A percentile compares a stretch with the other conserved stretches of the same genome.
Conservation (phyloP, 1,284 basidiomycete species). For the Amylostereum areolatum region DNA sequence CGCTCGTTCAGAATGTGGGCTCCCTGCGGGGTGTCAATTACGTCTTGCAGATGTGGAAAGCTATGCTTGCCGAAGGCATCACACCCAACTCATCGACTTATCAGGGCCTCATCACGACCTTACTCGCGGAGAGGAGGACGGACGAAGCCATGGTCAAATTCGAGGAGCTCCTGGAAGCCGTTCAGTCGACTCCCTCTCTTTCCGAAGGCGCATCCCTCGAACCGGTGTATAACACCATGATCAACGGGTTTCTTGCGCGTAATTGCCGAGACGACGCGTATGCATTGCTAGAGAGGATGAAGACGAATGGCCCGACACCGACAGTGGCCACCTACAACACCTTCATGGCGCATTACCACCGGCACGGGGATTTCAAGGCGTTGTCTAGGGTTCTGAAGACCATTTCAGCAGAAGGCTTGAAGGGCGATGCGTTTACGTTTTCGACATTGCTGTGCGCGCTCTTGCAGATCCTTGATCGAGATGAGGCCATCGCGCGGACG, state of each 20-base stretch:
- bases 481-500: constrained; percentile 59
- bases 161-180: constrained; percentile 34
- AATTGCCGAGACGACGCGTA: constrained; percentile 37
- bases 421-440: constrained; percentile 75
- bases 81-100: constrained; percentile 52
- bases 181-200: not conserved
- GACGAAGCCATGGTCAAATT: constrained; percentile 46
- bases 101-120: constrained; percentile 51
- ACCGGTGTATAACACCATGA: constrained; percentile 56
- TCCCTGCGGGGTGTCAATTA: constrained; percentile 38
- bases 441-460: constrained; percentile 75
- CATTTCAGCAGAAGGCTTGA: constrained; percentile 46
- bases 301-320: constrained; percentile 46
- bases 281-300: constrained; percentile 43
- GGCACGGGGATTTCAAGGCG: constrained; percentile 51
- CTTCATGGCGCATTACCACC: constrained; percentile 60
- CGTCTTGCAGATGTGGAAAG: constrained; percentile 49
- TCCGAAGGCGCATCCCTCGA: constrained; percentile 20
- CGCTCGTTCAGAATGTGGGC: constrained; percentile 56
- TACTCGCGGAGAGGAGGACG: constrained; percentile 42
- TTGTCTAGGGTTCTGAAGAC: constrained; percentile 50
- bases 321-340: constrained; percentile 78
- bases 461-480: constrained; percentile 51
- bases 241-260: constrained; percentile 52
- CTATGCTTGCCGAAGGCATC: constrained; percentile 48